phyloP scores from a whole-genome alignment of 2,329 filamentous ascomycete species.

The Pyrenophora graminea region DNA sequence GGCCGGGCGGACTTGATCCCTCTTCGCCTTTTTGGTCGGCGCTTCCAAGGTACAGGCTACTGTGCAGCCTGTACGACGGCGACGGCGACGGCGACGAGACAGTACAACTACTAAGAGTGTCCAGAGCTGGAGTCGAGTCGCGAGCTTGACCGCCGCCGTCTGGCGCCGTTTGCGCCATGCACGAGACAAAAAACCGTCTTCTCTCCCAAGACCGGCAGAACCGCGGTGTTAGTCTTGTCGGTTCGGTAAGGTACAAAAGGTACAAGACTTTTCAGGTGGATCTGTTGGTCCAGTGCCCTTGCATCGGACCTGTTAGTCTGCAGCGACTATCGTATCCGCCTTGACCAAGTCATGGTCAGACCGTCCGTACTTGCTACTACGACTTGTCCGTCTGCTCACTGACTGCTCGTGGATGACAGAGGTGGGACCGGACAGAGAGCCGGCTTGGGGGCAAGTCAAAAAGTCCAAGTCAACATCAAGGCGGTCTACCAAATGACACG shows the following conservation, averaged over 20 bases:
- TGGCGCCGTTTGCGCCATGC: constrained; percentile 6
- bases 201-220: constrained; percentile 16
- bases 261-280: constrained; percentile 39
- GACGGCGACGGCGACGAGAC: too few species aligned
- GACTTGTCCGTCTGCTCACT: too few species aligned
- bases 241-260: constrained; percentile 49
- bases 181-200: constrained; percentile 12
- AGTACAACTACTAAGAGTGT: too few species aligned
- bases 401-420: too few species aligned
- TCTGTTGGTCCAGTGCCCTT: constrained; percentile 41
- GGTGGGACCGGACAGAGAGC: too few species aligned
- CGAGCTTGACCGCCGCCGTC: not conserved
- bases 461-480: too few species aligned
- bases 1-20: constrained; percentile 10
- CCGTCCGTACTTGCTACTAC: constrained; percentile 3
- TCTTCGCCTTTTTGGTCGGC: constrained; percentile 3
- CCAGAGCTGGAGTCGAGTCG: not conserved
- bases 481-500: too few species aligned
- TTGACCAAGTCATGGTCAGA: constrained; percentile 33
- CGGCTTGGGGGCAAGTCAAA: too few species aligned
- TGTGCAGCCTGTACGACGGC: too few species aligned
- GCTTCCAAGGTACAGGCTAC: constrained; percentile 2
- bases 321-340: constrained; percentile 29
- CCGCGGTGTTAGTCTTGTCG: constrained; percentile 41
- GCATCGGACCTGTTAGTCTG: constrained; percentile 41